phyloP scores from a whole-genome alignment of 306 rosid genomes.

The Gastrolobium bilobum region DNA sequence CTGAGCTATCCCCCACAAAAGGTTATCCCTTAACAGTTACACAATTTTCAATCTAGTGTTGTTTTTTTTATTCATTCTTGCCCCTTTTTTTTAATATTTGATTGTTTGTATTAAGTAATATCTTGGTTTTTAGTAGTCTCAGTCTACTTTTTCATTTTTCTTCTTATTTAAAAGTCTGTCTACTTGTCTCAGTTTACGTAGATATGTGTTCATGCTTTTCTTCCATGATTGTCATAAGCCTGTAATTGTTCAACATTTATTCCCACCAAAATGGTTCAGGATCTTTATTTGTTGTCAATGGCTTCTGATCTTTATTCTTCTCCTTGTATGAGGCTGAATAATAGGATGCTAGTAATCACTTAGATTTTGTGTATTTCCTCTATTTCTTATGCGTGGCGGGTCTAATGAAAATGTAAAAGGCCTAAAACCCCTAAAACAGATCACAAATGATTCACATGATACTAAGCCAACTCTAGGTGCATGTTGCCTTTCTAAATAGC shows the following conservation, averaged over 20 bases:
- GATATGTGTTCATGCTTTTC: background rate
- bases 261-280: background rate
- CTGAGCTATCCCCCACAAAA: constrained; percentile 38
- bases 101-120: background rate
- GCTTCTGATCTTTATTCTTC: background rate
- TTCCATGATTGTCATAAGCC: background rate
- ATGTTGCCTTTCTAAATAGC: background rate
- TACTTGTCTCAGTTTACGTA: background rate
- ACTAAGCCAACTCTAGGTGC: too few relatives aligned
- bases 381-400: background rate
- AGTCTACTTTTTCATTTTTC: background rate
- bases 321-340: background rate
- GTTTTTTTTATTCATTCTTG: background rate
- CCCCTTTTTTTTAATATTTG: background rate
- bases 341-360: background rate
- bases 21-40: constrained; percentile 54
- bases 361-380: background rate
- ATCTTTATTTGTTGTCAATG: constrained; percentile 8
- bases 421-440: too few relatives aligned
- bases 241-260: background rate
- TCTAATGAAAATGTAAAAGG: background rate
- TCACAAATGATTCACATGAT: too few relatives aligned
- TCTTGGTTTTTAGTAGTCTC: background rate
- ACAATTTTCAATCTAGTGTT: background rate
- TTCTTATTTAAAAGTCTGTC: background rate